phyloP scores from a whole-genome alignment of 225 moss, liverwort and hornwort species.

The Pseudisothecium myosuroides region DNA sequence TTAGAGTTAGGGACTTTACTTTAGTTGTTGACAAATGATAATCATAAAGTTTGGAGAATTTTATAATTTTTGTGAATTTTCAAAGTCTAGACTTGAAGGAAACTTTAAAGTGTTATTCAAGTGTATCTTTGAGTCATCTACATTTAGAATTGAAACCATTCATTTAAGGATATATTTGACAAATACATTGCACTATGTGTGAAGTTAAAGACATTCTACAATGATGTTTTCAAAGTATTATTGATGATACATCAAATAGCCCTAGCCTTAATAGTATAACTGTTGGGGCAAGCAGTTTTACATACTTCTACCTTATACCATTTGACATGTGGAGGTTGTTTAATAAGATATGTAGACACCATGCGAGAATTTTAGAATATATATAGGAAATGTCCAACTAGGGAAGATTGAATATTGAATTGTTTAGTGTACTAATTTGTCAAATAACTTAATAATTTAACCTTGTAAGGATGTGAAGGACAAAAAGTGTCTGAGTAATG shows the following conservation, averaged over 20 bases:
- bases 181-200: neutral
- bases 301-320: neutral
- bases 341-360: neutral
- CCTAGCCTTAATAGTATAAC: neutral
- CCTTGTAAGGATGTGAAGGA: neutral
- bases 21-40: neutral
- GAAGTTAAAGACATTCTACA: neutral
- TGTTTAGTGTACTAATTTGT: neutral
- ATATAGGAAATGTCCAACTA: too few relatives aligned
- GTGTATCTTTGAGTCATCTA: neutral
- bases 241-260: neutral
- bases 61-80: neutral
- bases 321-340: neutral
- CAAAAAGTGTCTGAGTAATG: neutral
- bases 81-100: neutral
- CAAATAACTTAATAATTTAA: neutral
- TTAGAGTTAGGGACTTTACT: too few relatives aligned
- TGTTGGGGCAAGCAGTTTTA: accelerated
- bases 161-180: neutral
- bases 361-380: too few relatives aligned
- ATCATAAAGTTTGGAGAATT: neutral
- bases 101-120: neutral
- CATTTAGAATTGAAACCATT: neutral
- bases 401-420: neutral
- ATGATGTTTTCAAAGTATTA: neutral